phyloP scores from a whole-genome alignment of 768 basidiomycete genomes.

The Leucocoprinus birnbaumii region DNA sequence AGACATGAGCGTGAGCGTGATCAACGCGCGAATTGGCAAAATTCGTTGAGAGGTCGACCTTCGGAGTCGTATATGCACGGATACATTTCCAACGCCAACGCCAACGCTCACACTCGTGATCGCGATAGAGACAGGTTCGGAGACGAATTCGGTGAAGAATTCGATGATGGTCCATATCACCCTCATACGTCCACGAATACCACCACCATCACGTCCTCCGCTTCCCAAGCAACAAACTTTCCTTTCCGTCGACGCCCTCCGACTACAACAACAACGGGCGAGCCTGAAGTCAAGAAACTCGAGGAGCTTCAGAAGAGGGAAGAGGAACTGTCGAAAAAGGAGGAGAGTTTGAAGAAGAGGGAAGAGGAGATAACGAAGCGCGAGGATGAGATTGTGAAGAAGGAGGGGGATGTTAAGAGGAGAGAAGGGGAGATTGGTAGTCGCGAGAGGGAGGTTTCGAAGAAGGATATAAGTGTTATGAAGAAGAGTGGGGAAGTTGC shows the following conservation, averaged over 20 bases:
- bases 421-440: conserved; percentile 17
- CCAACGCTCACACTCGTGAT: neutral
- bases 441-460: conserved; percentile 19
- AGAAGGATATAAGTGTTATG: conserved; percentile 12
- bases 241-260: no score
- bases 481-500: neutral
- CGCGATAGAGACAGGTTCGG: conserved; percentile 7
- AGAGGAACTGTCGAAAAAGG: conserved; percentile 21
- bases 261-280: no score
- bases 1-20: neutral
- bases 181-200: no score
- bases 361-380: conserved; percentile 18
- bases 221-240: no score
- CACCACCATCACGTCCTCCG: no score
- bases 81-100: neutral
- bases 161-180: neutral
- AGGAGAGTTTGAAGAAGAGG: conserved; percentile 20
- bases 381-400: conserved; percentile 12
- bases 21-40: neutral
- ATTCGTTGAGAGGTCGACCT: conserved; percentile 3
- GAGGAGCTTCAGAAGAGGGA: conserved; percentile 7
- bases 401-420: conserved; percentile 13
- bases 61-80: neutral
- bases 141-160: conserved; percentile 8
- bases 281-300: conserved; percentile 10